phyloP scores from a whole-genome alignment of 73 alveolate species.

The Effrenium voratum region DNA sequence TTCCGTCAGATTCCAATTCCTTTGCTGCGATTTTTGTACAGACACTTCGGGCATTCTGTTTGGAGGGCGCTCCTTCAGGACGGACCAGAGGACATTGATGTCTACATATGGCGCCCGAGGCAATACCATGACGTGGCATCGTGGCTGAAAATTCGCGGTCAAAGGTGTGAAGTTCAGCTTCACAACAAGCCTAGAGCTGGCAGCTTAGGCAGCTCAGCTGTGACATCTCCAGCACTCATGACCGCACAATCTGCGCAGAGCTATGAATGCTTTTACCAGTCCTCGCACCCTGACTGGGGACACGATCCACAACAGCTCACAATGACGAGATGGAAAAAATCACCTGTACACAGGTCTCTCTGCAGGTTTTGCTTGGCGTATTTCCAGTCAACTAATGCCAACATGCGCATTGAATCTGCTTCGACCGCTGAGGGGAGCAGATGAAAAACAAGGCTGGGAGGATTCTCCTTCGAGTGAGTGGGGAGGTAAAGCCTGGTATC shows the following conservation, averaged over 20 bases:
- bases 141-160: background rate
- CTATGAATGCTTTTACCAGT: background rate
- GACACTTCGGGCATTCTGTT: too few relatives aligned
- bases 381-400: background rate
- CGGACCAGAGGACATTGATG: too few relatives aligned
- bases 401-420: background rate
- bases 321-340: background rate
- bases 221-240: background rate
- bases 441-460: too few relatives aligned
- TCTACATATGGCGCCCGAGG: too few relatives aligned
- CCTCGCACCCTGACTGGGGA: background rate
- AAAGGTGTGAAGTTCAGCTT: background rate
- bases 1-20: too few relatives aligned
- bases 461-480: too few relatives aligned
- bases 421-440: too few relatives aligned
- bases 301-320: background rate
- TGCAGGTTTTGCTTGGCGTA: background rate
- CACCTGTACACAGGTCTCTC: background rate
- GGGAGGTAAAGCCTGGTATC: too few relatives aligned
- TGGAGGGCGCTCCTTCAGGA: too few relatives aligned
- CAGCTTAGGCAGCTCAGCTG: background rate
- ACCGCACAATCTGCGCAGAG: background rate
- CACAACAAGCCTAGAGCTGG: background rate
- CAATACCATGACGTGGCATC: too few relatives aligned
- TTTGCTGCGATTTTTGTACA: too few relatives aligned